Base-by-base conservation (phyloP, 805 yeast species). In the Pichia manshurica region DNA sequence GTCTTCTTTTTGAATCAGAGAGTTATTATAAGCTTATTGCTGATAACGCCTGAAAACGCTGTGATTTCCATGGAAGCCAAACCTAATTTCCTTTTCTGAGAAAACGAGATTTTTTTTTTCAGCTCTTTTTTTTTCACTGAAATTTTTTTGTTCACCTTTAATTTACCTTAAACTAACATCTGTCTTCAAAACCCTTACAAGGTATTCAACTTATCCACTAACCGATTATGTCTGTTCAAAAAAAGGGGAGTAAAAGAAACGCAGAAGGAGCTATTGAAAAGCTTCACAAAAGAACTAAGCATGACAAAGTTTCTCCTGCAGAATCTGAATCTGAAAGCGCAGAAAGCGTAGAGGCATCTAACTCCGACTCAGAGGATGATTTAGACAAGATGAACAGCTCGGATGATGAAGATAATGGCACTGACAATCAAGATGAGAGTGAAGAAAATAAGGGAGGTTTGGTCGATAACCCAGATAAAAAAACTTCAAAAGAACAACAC, bases 401-500 rank as follows among this genome's bases (percentile, higher is more conserved):
- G 3, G 57, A 47, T 4, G 66, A 60, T 29, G 62, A 60, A 1
- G 58, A 57, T 16, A 57, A 50, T 4, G 63, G 56, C 12, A 62
- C 56, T 21, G 62, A 53, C 32, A 67, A 58, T 7, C 67, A 60
- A 25, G 61, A 56, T 2, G 59, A 58, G 12, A 67, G 66, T 3
- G 57, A 49, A 3, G 58, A 53, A 33, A 33, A 8, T 3, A 58
- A 58, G 10, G 68, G 58, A 9, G 62, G 40, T 19, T 33, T 25
- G 15, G 52, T 58, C 10, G 64, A 64, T 7, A 33, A 33, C 21
- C 67, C 64, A 17, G 62, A 59, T 9, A 74, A 75, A 59, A 70
- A 74, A 52, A 44, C 78, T 1, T 77, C 87, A 0, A 77, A 72
- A 47, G 88, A 82, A 61, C 80, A 78, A 56, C 95, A 87, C 62